These are phyloP conservation scores for Acanthamoeba healyi DNA, from an alignment of 208 protist genomes.

Conservation along the genomic window DNA sequence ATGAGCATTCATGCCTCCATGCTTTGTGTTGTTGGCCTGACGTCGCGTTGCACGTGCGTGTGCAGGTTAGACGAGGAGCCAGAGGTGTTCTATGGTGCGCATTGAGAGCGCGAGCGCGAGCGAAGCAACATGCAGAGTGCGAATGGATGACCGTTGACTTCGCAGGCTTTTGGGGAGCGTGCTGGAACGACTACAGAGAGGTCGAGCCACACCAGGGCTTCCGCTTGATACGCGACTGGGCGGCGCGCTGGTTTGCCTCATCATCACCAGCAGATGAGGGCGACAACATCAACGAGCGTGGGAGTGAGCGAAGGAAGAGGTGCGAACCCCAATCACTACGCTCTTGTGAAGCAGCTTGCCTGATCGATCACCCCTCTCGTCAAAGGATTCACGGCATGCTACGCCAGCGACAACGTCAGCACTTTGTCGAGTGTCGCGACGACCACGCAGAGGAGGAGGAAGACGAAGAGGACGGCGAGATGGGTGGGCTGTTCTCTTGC, in stretches of 20 bases:
- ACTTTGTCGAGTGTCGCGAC: neutral
- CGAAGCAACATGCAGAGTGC: too few relatives aligned
- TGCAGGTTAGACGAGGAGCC: conserved; percentile 25
- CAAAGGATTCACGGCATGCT: neutral
- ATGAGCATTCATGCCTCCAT: too few relatives aligned
- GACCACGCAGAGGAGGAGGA: neutral
- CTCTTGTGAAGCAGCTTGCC: neutral
- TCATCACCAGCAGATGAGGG: too few relatives aligned
- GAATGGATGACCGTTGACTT: too few relatives aligned
- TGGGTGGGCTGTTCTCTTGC: neutral
- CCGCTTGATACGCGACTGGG: neutral
- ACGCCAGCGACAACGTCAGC: neutral
- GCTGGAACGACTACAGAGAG: conserved; percentile 53
- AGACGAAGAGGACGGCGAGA: neutral
- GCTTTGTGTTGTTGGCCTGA: too few relatives aligned
- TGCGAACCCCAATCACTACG: neutral
- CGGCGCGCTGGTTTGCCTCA: neutral
- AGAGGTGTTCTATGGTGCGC: conserved; percentile 48
- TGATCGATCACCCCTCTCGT: too few relatives aligned
- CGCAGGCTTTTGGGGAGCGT: conserved; percentile 54
- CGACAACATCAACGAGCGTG: too few relatives aligned
- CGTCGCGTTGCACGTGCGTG: too few relatives aligned
- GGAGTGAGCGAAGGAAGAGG: neutral
- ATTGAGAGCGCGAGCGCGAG: too few relatives aligned
- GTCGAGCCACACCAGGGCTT: neutral